Percentiles rank a stretch among this genome's conserved stretches.
Evolutionary conservation across 1,284 basidiomycete genomes (phyloP).

Genomic region (Pascua sp.): DNA sequence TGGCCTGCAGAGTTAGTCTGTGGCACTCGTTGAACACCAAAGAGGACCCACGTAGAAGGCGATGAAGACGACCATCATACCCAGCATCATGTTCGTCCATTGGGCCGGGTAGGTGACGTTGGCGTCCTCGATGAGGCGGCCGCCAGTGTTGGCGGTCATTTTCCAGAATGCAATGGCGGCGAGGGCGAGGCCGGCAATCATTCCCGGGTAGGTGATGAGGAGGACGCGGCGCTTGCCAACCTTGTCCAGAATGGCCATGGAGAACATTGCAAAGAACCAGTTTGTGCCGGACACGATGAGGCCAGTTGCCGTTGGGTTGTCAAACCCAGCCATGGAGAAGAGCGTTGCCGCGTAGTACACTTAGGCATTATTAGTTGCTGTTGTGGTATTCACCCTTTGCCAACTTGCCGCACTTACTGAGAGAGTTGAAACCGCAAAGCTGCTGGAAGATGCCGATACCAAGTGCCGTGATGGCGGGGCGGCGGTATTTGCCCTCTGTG

Average conservation of each 20-base stretch:
- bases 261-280: slow-evolving; percentile 39
- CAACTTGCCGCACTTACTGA: slow-evolving; percentile 36
- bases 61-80: slow-evolving; percentile 35
- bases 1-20: slow-evolving; percentile 56
- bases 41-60: background rate
- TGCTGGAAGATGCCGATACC: slow-evolving; percentile 57
- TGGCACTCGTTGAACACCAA: background rate
- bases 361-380: background rate
- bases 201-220: slow-evolving; percentile 37
- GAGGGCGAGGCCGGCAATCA: slow-evolving; percentile 41
- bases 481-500: slow-evolving; percentile 60
- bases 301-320: slow-evolving; percentile 39
- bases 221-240: slow-evolving; percentile 42
- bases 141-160: slow-evolving; percentile 61
- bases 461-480: slow-evolving; percentile 62
- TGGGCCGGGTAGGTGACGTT: slow-evolving; percentile 56
- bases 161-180: slow-evolving; percentile 43
- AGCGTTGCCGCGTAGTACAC: slow-evolving; percentile 44
- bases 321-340: slow-evolving; percentile 38
- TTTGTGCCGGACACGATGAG: slow-evolving; percentile 31
- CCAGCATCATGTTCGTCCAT: slow-evolving; percentile 61
- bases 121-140: slow-evolving; percentile 61
- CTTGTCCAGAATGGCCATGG: slow-evolving; percentile 41
- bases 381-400: background rate
- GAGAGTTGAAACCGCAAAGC: slow-evolving; percentile 48